Conservation (phyloP, 164 flowering plant species). For the Tetracentron sinense region DNA sequence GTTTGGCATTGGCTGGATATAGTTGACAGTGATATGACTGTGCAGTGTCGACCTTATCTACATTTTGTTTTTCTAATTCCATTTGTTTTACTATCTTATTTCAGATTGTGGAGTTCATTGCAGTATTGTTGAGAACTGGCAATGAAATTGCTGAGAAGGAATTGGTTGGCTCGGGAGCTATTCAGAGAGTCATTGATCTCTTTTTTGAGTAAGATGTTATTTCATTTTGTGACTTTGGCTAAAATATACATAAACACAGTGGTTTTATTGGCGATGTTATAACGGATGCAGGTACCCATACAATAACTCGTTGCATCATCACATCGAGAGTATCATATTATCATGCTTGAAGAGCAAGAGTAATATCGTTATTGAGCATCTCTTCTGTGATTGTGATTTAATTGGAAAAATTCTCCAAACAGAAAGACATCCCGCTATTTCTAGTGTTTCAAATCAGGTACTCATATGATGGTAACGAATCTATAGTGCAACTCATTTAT, state of each 20-base stretch:
- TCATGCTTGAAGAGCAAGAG: constrained; percentile 88
- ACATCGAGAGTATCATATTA: constrained; percentile 74
- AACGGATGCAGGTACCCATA: constrained; percentile 75
- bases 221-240: background rate
- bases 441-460: constrained; percentile 55
- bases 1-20: background rate
- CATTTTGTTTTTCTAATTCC: background rate
- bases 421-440: constrained; percentile 52
- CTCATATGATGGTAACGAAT: background rate
- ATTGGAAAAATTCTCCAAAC: constrained; percentile 57
- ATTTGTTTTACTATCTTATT: background rate
- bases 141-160: constrained; percentile 79
- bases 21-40: background rate
- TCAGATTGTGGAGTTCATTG: constrained; percentile 85
- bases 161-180: constrained; percentile 68
- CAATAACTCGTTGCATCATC: constrained; percentile 89
- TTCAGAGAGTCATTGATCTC: constrained; percentile 60
- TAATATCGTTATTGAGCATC: constrained; percentile 53
- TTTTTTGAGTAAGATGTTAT: constrained; percentile 70
- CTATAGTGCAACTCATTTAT: background rate
- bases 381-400: constrained; percentile 68
- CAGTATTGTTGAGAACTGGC: constrained; percentile 60
- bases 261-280: constrained; percentile 1
- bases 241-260: background rate
- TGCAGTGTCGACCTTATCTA: background rate